phyloP scores from a whole-genome alignment of 73 alveolate genomes.

The Tetrahymena borealis region DNA sequence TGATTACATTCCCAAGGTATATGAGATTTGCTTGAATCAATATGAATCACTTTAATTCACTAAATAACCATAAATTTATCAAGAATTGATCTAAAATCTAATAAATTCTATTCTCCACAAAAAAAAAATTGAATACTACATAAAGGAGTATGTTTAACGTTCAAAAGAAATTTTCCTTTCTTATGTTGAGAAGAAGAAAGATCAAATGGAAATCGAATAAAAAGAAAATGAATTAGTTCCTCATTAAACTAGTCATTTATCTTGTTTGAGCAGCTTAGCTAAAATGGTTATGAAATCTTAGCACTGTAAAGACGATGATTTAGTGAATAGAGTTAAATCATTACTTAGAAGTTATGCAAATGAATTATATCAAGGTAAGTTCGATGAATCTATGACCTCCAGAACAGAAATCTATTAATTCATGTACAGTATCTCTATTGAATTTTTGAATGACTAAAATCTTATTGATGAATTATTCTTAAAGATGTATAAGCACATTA shows the following conservation, averaged over 20 bases:
- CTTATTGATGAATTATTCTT: background rate
- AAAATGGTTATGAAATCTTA: background rate
- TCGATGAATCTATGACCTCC: background rate
- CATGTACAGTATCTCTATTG: background rate
- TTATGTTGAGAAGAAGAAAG: background rate
- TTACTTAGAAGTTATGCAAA: background rate
- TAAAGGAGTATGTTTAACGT: background rate
- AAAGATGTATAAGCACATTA: background rate
- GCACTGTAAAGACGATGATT: background rate
- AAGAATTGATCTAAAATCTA: background rate
- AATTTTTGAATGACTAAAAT: background rate
- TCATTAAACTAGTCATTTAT: background rate
- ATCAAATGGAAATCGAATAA: background rate
- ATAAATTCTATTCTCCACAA: background rate
- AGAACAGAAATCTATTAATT: background rate
- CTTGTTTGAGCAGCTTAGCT: background rate
- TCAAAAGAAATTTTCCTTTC: background rate
- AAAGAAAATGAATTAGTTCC: background rate
- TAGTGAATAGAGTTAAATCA: background rate
- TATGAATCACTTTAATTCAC: background rate
- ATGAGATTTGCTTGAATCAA: background rate
- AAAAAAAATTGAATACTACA: background rate
- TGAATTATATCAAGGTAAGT: background rate
- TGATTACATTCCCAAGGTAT: background rate
- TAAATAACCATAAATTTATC: background rate